These are phyloP conservation scores for Nitzschia inconspicua DNA, from an alignment of 108 stramenopile species.

Conservation along the genomic window DNA sequence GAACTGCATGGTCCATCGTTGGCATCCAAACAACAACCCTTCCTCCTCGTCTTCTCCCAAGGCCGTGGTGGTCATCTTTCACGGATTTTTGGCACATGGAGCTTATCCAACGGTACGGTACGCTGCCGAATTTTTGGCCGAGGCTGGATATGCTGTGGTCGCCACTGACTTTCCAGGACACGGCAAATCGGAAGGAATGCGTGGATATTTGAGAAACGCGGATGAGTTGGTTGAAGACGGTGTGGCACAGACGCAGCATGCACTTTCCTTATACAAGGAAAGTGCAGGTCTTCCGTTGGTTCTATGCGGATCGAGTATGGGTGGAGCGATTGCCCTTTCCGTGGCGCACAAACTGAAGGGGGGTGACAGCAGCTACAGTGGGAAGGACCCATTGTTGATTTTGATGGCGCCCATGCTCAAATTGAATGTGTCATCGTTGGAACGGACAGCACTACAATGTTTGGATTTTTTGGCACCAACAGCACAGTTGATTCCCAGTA, in stretches of 20 bases:
- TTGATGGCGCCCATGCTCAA: slow-evolving; percentile 82
- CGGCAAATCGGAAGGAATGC: slow-evolving; percentile 58
- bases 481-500: slow-evolving; percentile 54
- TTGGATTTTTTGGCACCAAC: slow-evolving; percentile 49
- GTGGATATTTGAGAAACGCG: slow-evolving; percentile 58
- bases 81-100: slow-evolving; percentile 80
- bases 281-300: slow-evolving; percentile 34
- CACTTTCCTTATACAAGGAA: slow-evolving; percentile 17
- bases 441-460: slow-evolving; percentile 28
- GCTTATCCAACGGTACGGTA: slow-evolving; percentile 76
- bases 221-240: slow-evolving; percentile 56
- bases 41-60: slow-evolving; percentile 9
- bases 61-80: slow-evolving; percentile 67
- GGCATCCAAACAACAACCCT: slow-evolving; percentile 17
- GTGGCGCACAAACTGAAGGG: slow-evolving; percentile 43
- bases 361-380: background rate
- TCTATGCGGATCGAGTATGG: slow-evolving; percentile 78
- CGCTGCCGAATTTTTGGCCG: slow-evolving; percentile 64
- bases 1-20: slow-evolving; percentile 48
- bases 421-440: slow-evolving; percentile 45
- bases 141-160: slow-evolving; percentile 50
- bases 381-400: slow-evolving; percentile 44
- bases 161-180: slow-evolving; percentile 75
- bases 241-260: slow-evolving; percentile 47
- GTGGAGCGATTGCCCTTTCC: slow-evolving; percentile 72